phyloP scores from a whole-genome alignment of 2,329 filamentous ascomycete genomes.

The Sporothrix humicola region DNA sequence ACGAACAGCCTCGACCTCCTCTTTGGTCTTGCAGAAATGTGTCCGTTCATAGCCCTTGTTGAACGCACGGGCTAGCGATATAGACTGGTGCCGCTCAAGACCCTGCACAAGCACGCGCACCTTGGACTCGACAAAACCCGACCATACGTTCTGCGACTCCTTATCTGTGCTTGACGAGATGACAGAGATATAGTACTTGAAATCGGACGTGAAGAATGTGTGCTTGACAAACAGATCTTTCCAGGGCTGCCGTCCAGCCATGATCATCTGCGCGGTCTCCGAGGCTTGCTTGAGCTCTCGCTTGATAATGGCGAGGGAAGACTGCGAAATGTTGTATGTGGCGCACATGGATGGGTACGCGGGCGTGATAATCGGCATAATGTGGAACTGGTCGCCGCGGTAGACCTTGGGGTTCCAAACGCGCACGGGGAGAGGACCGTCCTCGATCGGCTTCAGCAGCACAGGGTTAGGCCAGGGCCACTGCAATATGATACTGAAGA shows the following conservation, averaged over 20 bases:
- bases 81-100: constrained; percentile 78
- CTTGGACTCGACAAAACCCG: constrained; percentile 91
- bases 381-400: constrained; percentile 77
- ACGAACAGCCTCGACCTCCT: constrained; percentile 61
- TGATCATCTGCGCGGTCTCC: constrained; percentile 79
- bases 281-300: constrained; percentile 80
- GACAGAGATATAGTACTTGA: constrained; percentile 94
- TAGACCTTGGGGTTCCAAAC: constrained; percentile 97
- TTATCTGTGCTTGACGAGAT: constrained; percentile 81
- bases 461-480: constrained; percentile 98
- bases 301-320: constrained; percentile 82
- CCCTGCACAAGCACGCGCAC: constrained; percentile 82
- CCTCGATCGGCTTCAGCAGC: constrained; percentile 84
- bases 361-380: constrained; percentile 98
- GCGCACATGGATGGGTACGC: constrained; percentile 98
- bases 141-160: constrained; percentile 85
- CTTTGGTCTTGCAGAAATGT: constrained; percentile 66
- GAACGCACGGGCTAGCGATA: constrained; percentile 86
- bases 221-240: constrained; percentile 88
- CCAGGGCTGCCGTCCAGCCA: constrained; percentile 78
- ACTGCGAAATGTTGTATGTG: constrained; percentile 89
- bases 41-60: constrained; percentile 89
- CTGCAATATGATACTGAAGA: constrained; percentile 87
- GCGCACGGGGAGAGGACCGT: constrained; percentile 77
- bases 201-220: constrained; percentile 88